Conservation (phyloP, 1,284 basidiomycete genomes). For the Ganoderma resinaceum region DNA sequence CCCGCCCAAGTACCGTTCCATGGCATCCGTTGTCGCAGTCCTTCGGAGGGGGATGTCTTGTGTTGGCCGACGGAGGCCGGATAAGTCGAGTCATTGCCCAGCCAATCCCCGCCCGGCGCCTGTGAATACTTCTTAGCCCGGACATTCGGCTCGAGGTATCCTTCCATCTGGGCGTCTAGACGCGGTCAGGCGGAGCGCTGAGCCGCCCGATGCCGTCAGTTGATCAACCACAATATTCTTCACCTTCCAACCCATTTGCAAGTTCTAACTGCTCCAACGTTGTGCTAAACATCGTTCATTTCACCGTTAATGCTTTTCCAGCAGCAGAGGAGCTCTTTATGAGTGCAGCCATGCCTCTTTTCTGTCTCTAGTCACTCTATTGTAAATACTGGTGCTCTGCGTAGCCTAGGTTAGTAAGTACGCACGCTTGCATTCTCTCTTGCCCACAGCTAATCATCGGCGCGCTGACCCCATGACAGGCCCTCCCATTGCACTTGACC, state of each 20-base stretch:
- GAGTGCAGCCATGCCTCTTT: too few species aligned
- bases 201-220: too few species aligned
- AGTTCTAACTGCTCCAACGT: too few species aligned
- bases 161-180: neutral
- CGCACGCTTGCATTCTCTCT: too few species aligned
- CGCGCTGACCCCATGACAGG: constrained; percentile 1
- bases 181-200: too few species aligned
- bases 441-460: neutral
- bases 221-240: neutral
- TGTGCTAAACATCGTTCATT: too few species aligned
- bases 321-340: too few species aligned
- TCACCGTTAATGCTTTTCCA: too few species aligned
- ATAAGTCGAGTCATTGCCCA: neutral
- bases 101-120: neutral
- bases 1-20: neutral
- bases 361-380: too few species aligned
- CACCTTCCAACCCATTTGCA: neutral
- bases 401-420: too few species aligned
- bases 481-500: neutral
- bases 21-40: neutral
- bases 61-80: neutral
- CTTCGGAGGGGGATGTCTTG: too few species aligned
- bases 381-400: too few species aligned
- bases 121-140: neutral
- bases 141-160: neutral